Evolutionary conservation across 202 grass and related monocot species (phyloP), one percentile per base, ranked within the genome.

Genomic region (Cymbopogon flexuosus): DNA sequence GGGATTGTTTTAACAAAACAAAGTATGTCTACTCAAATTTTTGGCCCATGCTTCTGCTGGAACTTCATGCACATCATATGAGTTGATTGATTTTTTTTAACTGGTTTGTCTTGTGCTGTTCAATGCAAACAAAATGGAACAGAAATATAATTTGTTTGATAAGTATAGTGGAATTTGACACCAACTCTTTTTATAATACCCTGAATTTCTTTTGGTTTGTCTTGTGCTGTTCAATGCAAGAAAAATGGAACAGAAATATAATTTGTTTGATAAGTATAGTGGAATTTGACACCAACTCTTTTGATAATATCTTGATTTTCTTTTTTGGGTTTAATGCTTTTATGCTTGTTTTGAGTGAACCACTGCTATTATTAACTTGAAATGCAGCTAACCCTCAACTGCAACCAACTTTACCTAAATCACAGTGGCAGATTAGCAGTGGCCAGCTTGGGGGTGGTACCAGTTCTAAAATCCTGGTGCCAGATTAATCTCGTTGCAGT

Each of bases 1-100:
- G 88, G 79, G 78, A 79, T 98, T 31, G 79, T 94, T 91, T 91
- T 98, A 79, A 91, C 95, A 62, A 94, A 79, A 75, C 84, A 84
- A 90, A 93, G 95, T 98, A 94, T 89, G 88, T 66, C 8, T 16
- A 49, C 13, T 82, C 39, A 57, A 72, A 61, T 9, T 80, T 78
- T 19, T 33, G 46, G 45, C 5, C 45, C 45, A 43, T 68, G 15
- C 49, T 56, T 70, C 45, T 31, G 33, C 59, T 86, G 24, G 14
- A 33, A 21, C 47, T 65, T 51, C 24, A 31, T 78, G 24, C 65
- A 65, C 64, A 63, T 72, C 6, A 58, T 80, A 42, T 40, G 40
- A 31, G 36, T 16, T 51, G 1, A 8, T 65, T 27, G 27, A 27
- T 27, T 27, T 72, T 77, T 82, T 10, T 62, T 75, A 49, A 43